Conservation (phyloP, 805 yeast genomes). For the Tetrapisispora pingtungensis region DNA sequence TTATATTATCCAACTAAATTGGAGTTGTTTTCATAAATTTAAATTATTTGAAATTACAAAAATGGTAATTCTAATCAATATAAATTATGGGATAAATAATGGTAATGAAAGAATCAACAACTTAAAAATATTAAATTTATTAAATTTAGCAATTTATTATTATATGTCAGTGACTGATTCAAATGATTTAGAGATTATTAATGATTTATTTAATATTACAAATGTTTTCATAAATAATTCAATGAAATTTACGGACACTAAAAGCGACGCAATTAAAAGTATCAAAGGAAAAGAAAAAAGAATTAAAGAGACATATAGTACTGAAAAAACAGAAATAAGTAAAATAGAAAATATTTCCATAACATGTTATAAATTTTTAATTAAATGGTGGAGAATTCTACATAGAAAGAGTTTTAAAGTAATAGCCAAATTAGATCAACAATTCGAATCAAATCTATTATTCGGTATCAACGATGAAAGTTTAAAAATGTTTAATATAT, state of each 20-base stretch:
- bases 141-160: constrained; percentile 18
- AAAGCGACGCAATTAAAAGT: neutral
- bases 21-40: constrained; percentile 22
- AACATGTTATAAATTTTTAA: constrained; percentile 25
- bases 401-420: constrained; percentile 8
- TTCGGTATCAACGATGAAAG: neutral
- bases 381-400: constrained; percentile 23
- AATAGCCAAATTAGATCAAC: constrained; percentile 20
- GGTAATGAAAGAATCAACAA: neutral
- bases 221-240: constrained; percentile 16
- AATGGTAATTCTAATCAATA: constrained; percentile 7
- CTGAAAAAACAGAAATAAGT: constrained; percentile 3
- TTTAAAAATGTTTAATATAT: constrained; percentile 1
- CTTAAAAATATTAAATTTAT: constrained; percentile 15
- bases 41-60: constrained; percentile 21
- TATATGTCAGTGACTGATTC: constrained; percentile 14
- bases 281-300: neutral
- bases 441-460: constrained; percentile 2
- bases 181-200: neutral
- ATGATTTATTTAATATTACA: constrained; percentile 1
- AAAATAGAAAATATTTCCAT: constrained; percentile 13
- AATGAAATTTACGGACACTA: constrained; percentile 6
- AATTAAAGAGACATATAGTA: neutral
- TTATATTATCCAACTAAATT: constrained; percentile 23
- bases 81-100: neutral